Evolutionary conservation across 2,329 filamentous ascomycete genomes (phyloP), one percentile per base, ranked within the genome.

Genomic region (Fusarium sp.): DNA sequence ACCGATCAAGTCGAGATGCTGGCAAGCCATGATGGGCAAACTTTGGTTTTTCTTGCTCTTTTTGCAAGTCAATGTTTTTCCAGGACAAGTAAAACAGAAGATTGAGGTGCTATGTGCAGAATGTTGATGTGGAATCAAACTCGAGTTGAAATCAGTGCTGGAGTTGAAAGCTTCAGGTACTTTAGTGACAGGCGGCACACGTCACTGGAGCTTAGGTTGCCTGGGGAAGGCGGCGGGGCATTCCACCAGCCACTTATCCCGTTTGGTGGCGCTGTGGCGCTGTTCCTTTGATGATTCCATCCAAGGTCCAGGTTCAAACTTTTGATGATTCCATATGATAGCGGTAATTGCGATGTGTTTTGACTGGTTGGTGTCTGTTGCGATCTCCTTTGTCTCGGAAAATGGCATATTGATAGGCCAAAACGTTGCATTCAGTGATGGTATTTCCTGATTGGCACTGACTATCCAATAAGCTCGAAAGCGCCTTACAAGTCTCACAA

Each of bases 1-100:
- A 79, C 77, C 74, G 70, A 79, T 79, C 65, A 69, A 74, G 56
- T 78, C 77, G 41, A 79, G 74, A 67, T 79, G 77, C 48, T 76
- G 75, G 65, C 77, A 79, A 65, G 74, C 70, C 77, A 79, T 79
- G 56, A 28, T 53, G 35, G 26, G 24, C 14, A 30, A 17, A 10
- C 5, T 22, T 45, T 24, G 32, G 13, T 13, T 28, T 5, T 5
- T 8, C 28, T 44, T 57, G 54, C 36, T 59, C 54, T 54, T 45
- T 58, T 22, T 35, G 15, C 24, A 28, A 36, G 3, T 7, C 12
- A n/a, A 28, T 7, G 5, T 56, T 36, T 17, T 18, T 7, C 17
- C 17, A 12, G 24, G 28, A 22, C 2, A 20, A 13, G 24, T 8
- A n/a, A 36, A 44, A 10, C 24, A 41, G 42, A 20, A 42, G 39